Conservation (phyloP, 2,329 filamentous ascomycete genomes). For the Trichoderma sp. region DNA sequence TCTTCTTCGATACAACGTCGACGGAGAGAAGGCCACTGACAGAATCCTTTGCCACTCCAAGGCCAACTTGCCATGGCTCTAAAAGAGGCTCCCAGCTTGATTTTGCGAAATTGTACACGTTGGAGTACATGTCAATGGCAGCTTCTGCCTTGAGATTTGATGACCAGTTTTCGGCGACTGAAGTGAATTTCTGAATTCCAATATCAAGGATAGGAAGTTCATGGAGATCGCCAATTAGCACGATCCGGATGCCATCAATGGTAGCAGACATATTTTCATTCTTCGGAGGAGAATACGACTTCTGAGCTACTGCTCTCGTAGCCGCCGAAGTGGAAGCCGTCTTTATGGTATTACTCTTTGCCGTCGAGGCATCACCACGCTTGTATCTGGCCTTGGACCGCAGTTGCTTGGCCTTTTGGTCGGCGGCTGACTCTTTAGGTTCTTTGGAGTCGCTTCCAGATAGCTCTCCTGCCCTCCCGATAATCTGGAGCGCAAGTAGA, state of each 20-base stretch:
- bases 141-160: slow-evolving; percentile 83
- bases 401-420: slow-evolving; percentile 61
- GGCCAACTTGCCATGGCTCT: slow-evolving; percentile 94
- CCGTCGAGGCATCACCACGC: slow-evolving; percentile 55
- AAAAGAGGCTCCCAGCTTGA: slow-evolving; percentile 97
- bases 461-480: slow-evolving; percentile 87
- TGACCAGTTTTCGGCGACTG: slow-evolving; percentile 89
- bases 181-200: slow-evolving; percentile 86
- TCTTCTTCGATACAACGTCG: slow-evolving; percentile 86
- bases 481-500: slow-evolving; percentile 87
- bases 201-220: slow-evolving; percentile 94
- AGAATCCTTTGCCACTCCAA: slow-evolving; percentile 81
- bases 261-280: slow-evolving; percentile 82
- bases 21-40: slow-evolving; percentile 77
- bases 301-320: slow-evolving; percentile 30
- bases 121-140: slow-evolving; percentile 90
- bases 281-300: slow-evolving; percentile 30
- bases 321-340: slow-evolving; percentile 41
- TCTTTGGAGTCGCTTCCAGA: slow-evolving; percentile 62
- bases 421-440: slow-evolving; percentile 45
- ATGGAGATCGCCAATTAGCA: slow-evolving; percentile 93
- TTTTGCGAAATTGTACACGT: slow-evolving; percentile 98
- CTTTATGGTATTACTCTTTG: slow-evolving; percentile 49
- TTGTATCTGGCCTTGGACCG: slow-evolving; percentile 56
- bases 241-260: slow-evolving; percentile 85